phyloP scores from a whole-genome alignment of 2,329 filamentous ascomycete genomes.

The Stagonosporopsis cucurbitacearum region DNA sequence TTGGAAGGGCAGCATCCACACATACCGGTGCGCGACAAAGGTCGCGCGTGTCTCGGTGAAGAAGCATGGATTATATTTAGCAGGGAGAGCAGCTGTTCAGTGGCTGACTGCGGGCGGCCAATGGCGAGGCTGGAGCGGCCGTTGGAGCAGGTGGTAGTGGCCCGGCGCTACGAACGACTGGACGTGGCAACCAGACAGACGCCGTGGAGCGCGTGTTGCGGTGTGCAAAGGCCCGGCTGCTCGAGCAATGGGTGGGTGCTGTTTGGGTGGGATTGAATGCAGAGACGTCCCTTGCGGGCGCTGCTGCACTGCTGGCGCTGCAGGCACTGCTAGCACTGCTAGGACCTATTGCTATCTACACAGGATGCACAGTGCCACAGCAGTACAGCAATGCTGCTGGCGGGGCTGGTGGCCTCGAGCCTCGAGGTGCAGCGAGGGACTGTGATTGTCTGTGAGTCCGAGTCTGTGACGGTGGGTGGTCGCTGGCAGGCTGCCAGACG shows the following conservation, averaged over 20 bases:
- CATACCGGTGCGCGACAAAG: not conserved
- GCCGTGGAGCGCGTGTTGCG: constrained; percentile 36
- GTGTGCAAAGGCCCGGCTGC: constrained; percentile 27
- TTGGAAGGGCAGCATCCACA: constrained; percentile 4
- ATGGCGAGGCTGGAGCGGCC: constrained; percentile 27
- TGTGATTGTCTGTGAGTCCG: too few relatives aligned
- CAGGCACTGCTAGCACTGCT: not conserved
- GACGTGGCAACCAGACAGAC: constrained; percentile 29
- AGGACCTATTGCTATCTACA: not conserved
- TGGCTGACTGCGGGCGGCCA: constrained; percentile 29
- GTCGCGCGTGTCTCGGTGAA: constrained; percentile 14
- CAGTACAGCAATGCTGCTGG: too few relatives aligned
- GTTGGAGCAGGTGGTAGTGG: constrained; percentile 20
- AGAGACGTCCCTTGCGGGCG: constrained; percentile 18
- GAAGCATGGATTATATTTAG: constrained; percentile 29
- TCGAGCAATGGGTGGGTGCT: constrained; percentile 35
- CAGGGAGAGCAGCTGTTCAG: constrained; percentile 24
- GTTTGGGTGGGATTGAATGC: constrained; percentile 19
- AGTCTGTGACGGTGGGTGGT: too few relatives aligned
- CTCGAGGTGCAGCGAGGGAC: too few relatives aligned
- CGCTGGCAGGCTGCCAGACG: too few relatives aligned
- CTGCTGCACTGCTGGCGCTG: too few relatives aligned
- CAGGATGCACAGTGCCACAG: not conserved
- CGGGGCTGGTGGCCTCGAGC: too few relatives aligned
- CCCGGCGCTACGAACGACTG: constrained; percentile 30